Base-by-base conservation (phyloP, 2,329 filamentous ascomycete genomes). In the Aplosporella prunicola region DNA sequence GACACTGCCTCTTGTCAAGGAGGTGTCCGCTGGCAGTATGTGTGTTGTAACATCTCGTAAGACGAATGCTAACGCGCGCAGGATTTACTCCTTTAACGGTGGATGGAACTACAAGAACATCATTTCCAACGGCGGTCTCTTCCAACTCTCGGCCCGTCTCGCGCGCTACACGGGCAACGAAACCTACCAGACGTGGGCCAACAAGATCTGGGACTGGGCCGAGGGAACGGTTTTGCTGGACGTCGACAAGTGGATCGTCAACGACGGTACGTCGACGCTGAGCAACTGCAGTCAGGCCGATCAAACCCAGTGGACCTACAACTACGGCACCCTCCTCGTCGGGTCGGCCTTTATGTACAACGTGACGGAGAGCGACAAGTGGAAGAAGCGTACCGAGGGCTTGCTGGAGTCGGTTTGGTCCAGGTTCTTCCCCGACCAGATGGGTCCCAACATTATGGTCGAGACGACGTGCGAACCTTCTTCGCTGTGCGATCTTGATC, bases 391-490 rank as follows among this genome's bases (percentile, higher is more conserved):
- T 27, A 64, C 73, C 1, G 49, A 63, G 33, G 61, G 64, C 15
- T 64, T 81, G 16, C 56, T 81, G 14, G 56, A 65, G 16, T 71
- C 46, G 4, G 52, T 51, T 2, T 35, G 26, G 22, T 46, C 51
- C 13, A 55, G 57, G 8, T 77, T 78, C 51, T 77, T 78, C 59
- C 67, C 61, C 33, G 64, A 65, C 9, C 73, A 75, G 46, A 58
- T 67, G 5, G 58, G 73, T 10, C 63, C 75, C 51, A 68, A 68
- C 27, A 66, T 80, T 46, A 76, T 82, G 47, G 75, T 64, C 39
- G 83, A 89, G 56, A 60, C 74, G 3, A 66, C 76, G 9, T 89
- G 83, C 60, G 81, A 86, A 47, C 61, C 67, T 3, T 60, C 52
- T 2, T 53, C 56, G 15, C 69, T 62, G 14, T 89, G 84, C 64